Evolutionary conservation across 169 alveolate genomes (phyloP).

Genomic region (Babesia sp.): DNA sequence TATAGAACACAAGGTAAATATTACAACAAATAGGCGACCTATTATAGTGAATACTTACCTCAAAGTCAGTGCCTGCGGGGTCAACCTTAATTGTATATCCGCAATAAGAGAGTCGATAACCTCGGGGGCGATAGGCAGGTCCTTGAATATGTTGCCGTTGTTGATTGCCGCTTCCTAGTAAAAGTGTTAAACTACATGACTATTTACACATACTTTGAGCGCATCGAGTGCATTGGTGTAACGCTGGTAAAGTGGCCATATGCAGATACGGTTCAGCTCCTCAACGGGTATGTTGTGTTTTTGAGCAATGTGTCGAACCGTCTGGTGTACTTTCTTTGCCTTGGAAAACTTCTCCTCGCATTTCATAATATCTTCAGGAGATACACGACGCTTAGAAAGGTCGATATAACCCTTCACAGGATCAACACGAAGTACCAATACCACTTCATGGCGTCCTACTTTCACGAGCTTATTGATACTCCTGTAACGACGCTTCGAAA

Average conservation of each 20-base stretch:
- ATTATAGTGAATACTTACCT: conserved; percentile 54
- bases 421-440: conserved; percentile 94
- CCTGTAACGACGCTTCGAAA: conserved; percentile 92
- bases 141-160: conserved; percentile 88
- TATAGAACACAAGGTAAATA: not conserved
- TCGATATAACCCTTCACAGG: conserved; percentile 95
- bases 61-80: conserved; percentile 89
- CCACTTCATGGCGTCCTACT: conserved; percentile 91
- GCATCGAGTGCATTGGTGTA: conserved; percentile 95
- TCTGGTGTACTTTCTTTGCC: conserved; percentile 92
- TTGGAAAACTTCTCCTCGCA: conserved; percentile 90
- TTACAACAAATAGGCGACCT: not conserved
- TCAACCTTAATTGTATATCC: conserved; percentile 84
- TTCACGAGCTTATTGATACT: conserved; percentile 83
- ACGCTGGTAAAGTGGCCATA: conserved; percentile 95
- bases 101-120: conserved; percentile 82
- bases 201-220: conserved; percentile 74
- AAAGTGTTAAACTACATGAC: not conserved
- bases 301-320: conserved; percentile 91
- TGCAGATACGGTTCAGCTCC: conserved; percentile 86
- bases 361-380: conserved; percentile 91
- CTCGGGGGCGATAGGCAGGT: conserved; percentile 83
- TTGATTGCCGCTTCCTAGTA: conserved; percentile 86
- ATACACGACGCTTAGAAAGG: conserved; percentile 92
- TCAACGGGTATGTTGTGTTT: conserved; percentile 87